phyloP scores from a whole-genome alignment of 257 asterid species.

The Prunella vulgaris region DNA sequence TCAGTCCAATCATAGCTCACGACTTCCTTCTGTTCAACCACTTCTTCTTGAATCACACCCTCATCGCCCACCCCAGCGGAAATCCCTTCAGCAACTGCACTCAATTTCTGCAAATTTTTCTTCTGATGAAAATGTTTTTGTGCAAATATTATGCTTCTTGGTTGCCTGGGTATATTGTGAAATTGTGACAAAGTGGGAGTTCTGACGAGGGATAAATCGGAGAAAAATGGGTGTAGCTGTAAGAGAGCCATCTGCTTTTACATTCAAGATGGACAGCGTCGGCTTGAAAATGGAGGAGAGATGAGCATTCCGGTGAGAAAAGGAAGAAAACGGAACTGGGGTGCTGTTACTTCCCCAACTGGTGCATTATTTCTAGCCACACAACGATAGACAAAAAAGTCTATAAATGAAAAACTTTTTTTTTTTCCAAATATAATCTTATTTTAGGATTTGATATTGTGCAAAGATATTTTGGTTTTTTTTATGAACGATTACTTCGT shows the following conservation, averaged over 20 bases:
- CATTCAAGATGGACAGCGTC: background rate
- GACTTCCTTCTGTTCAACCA: constrained; percentile 25
- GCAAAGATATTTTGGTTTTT: background rate
- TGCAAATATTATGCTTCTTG: constrained; percentile 9
- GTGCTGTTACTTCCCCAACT: background rate
- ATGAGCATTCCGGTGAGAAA: background rate
- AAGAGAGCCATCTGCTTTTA: constrained; percentile 25
- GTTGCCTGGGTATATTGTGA: constrained; percentile 14
- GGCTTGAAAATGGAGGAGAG: background rate
- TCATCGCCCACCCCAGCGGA: constrained; percentile 26
- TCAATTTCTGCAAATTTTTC: constrained; percentile 19
- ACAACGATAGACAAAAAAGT: background rate
- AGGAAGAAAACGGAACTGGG: background rate
- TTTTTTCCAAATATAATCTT: too few relatives aligned
- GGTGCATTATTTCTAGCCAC: constrained; percentile 10
- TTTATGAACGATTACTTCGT: too few relatives aligned
- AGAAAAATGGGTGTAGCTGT: constrained; percentile 21
- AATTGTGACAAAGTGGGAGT: constrained; percentile 20
- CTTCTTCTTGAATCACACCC: constrained; percentile 45
- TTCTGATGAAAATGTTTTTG: constrained; percentile 12
- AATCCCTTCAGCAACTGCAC: constrained; percentile 34
- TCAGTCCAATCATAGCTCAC: constrained; percentile 78
- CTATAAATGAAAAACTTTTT: too few relatives aligned
- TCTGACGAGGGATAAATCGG: background rate
- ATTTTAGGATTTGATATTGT: background rate